A percentile compares a stretch with the other conserved stretches of the same genome.
phyloP scores from a whole-genome alignment of 164 flowering plant genomes.

The Platanus orientalis region DNA sequence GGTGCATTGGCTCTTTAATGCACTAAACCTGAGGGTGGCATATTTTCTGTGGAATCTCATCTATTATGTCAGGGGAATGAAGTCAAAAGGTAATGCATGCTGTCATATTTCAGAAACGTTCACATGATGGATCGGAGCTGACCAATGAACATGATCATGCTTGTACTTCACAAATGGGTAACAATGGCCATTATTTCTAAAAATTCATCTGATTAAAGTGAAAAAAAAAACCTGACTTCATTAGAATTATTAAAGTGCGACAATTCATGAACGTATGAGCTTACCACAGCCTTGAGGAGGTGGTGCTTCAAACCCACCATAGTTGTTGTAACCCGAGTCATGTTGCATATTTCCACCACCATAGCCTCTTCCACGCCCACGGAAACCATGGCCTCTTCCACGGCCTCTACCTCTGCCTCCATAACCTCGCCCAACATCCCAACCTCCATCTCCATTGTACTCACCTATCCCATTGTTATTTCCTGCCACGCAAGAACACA shows the following conservation, averaged over 20 bases:
- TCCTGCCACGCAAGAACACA: conserved; percentile 13
- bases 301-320: conserved; percentile 29
- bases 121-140: no score
- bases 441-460: conserved; percentile 40
- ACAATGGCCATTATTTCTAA: no score
- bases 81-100: no score
- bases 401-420: conserved; percentile 47
- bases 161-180: no score
- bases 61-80: no score
- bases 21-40: no score
- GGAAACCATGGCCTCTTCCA: conserved; percentile 39
- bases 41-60: no score
- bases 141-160: no score
- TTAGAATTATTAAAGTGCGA: neutral
- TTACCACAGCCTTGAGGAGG: conserved; percentile 41
- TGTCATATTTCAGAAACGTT: no score
- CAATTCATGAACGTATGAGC: conserved; percentile 1
- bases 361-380: conserved; percentile 45
- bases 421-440: conserved; percentile 35
- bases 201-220: no score
- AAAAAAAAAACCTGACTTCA: no score
- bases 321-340: conserved; percentile 35
- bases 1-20: no score
- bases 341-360: conserved; percentile 36
- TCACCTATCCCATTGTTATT: conserved; percentile 27